These are phyloP conservation scores for Chenopodium quinoa DNA, from an alignment of 148 eudicot genomes.

Conservation along the genomic window DNA sequence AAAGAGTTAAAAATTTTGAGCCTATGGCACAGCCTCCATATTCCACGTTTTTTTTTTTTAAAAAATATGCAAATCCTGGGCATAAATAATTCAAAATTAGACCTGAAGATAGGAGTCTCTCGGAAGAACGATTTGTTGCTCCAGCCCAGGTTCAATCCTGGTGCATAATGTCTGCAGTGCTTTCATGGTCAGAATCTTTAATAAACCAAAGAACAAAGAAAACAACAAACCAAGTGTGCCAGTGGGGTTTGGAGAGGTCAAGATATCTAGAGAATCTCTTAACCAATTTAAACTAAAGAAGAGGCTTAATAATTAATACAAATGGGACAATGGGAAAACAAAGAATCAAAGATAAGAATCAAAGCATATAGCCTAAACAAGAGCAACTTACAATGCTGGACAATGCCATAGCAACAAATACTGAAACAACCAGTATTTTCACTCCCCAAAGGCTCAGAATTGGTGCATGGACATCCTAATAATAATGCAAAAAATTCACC, in stretches of 20 bases:
- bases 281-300: neutral
- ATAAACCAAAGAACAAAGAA: neutral
- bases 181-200: slow-evolving; percentile 17
- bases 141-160: slow-evolving; percentile 95
- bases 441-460: slow-evolving; percentile 77
- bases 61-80: neutral
- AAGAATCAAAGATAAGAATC: neutral
- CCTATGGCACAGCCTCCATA: slow-evolving; percentile 1
- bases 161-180: slow-evolving; percentile 79
- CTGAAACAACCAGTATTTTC: slow-evolving; percentile 63
- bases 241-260: neutral
- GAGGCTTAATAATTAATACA: neutral
- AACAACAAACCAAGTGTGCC: neutral
- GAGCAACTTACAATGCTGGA: slow-evolving; percentile 86
- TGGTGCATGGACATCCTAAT: slow-evolving; percentile 90
- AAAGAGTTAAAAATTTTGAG: slow-evolving; percentile 16
- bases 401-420: slow-evolving; percentile 70
- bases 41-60: neutral
- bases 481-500: slow-evolving; percentile 19
- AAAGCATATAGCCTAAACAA: neutral
- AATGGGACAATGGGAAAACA: neutral
- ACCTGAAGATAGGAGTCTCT: slow-evolving; percentile 99
- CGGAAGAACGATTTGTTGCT: slow-evolving; percentile 98
- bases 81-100: slow-evolving; percentile 5
- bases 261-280: neutral